Conservation (phyloP, 2,329 filamentous ascomycete species). For the Trichoderma afroharzianum region DNA sequence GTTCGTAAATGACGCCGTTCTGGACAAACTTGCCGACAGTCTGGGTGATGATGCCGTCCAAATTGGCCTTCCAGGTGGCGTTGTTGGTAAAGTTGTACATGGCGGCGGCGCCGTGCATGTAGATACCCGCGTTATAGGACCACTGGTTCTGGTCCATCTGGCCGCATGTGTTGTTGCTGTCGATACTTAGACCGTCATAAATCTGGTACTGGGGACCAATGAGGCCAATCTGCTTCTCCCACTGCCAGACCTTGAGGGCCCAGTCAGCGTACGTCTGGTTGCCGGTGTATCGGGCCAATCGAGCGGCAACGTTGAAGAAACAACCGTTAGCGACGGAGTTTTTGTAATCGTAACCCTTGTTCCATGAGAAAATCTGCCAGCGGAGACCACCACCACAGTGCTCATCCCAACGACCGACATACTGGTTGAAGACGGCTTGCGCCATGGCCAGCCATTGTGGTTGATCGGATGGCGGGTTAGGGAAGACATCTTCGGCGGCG, state of each 20-base stretch:
- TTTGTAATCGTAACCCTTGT: slow-evolving; percentile 67
- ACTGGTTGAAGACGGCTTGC: slow-evolving; percentile 78
- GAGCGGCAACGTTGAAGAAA: slow-evolving; percentile 66
- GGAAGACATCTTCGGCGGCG: slow-evolving; percentile 73
- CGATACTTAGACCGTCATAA: slow-evolving; percentile 46
- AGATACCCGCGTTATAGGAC: slow-evolving; percentile 67
- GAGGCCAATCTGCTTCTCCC: slow-evolving; percentile 54
- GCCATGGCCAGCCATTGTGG: slow-evolving; percentile 74
- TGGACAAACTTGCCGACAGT: slow-evolving; percentile 53
- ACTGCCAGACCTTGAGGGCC: slow-evolving; percentile 68
- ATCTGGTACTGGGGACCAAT: slow-evolving; percentile 54
- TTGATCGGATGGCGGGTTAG: slow-evolving; percentile 58
- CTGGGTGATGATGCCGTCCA: slow-evolving; percentile 54
- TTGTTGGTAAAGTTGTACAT: slow-evolving; percentile 59
- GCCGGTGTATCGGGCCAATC: slow-evolving; percentile 72
- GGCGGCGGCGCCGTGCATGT: slow-evolving; percentile 58
- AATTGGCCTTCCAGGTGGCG: slow-evolving; percentile 53
- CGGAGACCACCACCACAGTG: slow-evolving; percentile 70
- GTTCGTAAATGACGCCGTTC: slow-evolving; percentile 57
- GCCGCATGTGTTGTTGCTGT: slow-evolving; percentile 42
- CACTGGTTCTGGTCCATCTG: slow-evolving; percentile 58
- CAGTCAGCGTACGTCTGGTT: slow-evolving; percentile 76
- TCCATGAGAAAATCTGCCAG: slow-evolving; percentile 83
- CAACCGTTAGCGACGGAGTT: slow-evolving; percentile 67
- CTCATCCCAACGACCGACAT: slow-evolving; percentile 66